phyloP scores from a whole-genome alignment of 1,284 basidiomycete species.

The Pseudozyma sp. region DNA sequence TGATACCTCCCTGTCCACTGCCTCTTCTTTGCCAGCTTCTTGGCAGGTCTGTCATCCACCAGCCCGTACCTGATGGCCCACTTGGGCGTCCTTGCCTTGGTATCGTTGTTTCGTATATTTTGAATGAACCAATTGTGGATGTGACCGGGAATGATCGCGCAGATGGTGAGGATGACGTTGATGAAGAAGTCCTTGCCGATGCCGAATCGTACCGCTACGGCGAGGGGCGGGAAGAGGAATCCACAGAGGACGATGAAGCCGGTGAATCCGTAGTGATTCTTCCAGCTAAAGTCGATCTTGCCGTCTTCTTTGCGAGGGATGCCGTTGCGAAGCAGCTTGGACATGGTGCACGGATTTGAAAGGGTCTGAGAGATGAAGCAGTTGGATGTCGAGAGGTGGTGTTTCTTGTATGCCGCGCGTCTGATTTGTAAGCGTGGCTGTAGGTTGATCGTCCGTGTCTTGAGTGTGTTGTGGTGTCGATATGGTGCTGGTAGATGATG shows the following conservation, averaged over 20 bases:
- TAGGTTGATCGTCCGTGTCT: too few relatives aligned
- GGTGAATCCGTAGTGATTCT: constrained; percentile 56
- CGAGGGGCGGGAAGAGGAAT: constrained; percentile 70
- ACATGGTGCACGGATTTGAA: constrained; percentile 14
- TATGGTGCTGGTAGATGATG: too few relatives aligned
- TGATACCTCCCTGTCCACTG: constrained; percentile 52
- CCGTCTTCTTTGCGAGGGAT: constrained; percentile 51
- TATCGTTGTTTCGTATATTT: constrained; percentile 61
- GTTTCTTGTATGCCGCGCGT: too few relatives aligned
- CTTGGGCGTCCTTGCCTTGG: constrained; percentile 51
- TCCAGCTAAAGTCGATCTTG: constrained; percentile 53
- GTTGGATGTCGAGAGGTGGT: too few relatives aligned
- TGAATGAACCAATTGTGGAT: constrained; percentile 53
- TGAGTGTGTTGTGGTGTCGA: too few relatives aligned
- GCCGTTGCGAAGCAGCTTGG: constrained; percentile 43
- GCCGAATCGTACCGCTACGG: constrained; percentile 93
- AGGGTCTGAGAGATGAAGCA: background rate
- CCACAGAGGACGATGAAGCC: constrained; percentile 57
- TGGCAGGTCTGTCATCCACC: constrained; percentile 45
- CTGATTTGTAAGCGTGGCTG: too few relatives aligned
- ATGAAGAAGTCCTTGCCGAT: constrained; percentile 92
- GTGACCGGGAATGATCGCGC: constrained; percentile 75
- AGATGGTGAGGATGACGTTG: constrained; percentile 86
- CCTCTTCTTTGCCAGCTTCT: constrained; percentile 41
- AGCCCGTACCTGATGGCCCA: constrained; percentile 60